These are phyloP conservation scores for Backusella morwellensis DNA, from an alignment of 192 early-diverging fungal species.

Conservation along the genomic window DNA sequence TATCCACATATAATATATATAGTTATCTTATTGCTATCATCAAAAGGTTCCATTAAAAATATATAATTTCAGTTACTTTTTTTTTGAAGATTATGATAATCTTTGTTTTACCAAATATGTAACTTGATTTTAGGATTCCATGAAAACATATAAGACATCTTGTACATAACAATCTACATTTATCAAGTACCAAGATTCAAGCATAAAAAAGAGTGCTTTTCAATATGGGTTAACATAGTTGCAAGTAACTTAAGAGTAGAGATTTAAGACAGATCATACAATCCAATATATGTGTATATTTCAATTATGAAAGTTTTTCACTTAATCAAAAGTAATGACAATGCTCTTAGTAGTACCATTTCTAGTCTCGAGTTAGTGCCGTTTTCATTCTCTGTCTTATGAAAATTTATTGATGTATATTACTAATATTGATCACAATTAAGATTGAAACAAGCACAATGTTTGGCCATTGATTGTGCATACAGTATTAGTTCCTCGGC, in stretches of 20 bases:
- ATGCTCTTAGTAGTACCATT: not conserved
- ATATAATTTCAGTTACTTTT: not conserved
- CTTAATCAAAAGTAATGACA: not conserved
- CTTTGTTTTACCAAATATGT: too few relatives aligned
- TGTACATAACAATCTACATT: not conserved
- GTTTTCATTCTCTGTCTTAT: not conserved
- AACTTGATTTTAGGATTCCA: not conserved
- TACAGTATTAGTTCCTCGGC: not conserved
- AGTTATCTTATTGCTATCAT: not conserved
- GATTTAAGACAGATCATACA: not conserved
- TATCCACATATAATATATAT: not conserved
- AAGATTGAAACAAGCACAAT: not conserved
- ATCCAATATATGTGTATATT: not conserved
- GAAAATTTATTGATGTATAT: not conserved
- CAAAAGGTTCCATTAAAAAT: not conserved
- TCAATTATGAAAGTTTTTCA: not conserved
- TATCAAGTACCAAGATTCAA: not conserved
- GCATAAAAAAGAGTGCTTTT: not conserved
- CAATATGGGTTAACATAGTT: not conserved
- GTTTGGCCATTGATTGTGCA: not conserved
- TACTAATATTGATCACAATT: not conserved
- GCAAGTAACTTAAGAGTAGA: not conserved
- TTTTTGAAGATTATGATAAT: not conserved
- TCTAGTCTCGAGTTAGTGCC: not conserved
- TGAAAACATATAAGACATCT: not conserved